Base-by-base conservation (phyloP, 139 green algal genomes). In the Asterochloris erici region DNA sequence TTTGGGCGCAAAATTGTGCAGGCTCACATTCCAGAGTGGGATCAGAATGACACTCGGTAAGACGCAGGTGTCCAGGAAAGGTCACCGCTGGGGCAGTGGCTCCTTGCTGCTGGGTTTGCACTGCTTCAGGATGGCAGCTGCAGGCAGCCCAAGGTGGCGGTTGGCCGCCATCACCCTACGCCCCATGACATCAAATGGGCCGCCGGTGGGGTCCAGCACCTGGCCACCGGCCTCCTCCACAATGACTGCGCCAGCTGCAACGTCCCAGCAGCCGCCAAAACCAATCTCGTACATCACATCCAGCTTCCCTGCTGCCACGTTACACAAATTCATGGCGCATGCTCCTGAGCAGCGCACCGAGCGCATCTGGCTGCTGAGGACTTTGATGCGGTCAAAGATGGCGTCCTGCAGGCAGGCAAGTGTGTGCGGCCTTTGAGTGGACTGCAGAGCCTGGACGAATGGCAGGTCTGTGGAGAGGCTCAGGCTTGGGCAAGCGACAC, bases 261-360 rank as follows among this genome's bases (percentile, higher is more conserved):
- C 84, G 81, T 96, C 93, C 94, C 94, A 97, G 61, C 86, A 87
- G 6, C 94, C 94, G 6, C 96, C 95, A 82, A 98, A 96, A 13
- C 94, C 93, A 28, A 97, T 90, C 85, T 99, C 97, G 79, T 95
- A 99, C 78, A 98, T 98, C 9, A 85, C 92, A 83, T 99, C 97
- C 74, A 96, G 82, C 14, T 97, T 91, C 17, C 94, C 95, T 38
- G 84, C 93, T 13, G 95, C 95, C 73, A 98, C 93, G 73, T 82
- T 82, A 76, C 89, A 95, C 60, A 98, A 87, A 79, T 94, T 92
- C 74, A 98, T 89, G 0, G 96, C 97, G 83, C 96, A 99, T 0
- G 93, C 97, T n/a, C 97, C 97, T 29, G 82, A 87, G 83, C 91
- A 95, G 4, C 97, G 90, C 77, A 99, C 61, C n/a, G 89, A 91